A percentile compares a stretch with the other conserved stretches of the same genome.
Evolutionary conservation across 108 stramenopile genomes (phyloP).

Genomic region (Conticribra guillardii): DNA sequence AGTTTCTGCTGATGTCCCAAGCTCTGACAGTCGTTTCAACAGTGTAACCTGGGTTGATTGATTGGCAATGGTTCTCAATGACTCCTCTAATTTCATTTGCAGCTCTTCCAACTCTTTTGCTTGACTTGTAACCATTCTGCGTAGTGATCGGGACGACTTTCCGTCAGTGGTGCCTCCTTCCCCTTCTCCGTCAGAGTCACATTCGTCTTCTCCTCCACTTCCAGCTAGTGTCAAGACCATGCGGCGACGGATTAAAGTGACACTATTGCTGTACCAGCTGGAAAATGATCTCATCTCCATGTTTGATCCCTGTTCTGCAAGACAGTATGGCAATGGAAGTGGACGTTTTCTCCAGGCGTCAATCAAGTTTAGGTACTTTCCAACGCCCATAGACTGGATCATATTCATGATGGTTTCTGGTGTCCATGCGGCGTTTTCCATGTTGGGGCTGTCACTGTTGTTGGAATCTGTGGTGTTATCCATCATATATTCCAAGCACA

Average conservation of each 20-base stretch:
- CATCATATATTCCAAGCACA: slow-evolving; percentile 65
- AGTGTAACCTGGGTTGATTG: slow-evolving; percentile 54
- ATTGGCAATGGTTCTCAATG: slow-evolving; percentile 30
- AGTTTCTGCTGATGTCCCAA: slow-evolving; percentile 64
- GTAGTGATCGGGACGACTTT: slow-evolving; percentile 46
- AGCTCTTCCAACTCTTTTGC: slow-evolving; percentile 71
- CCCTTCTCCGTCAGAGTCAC: slow-evolving; percentile 30
- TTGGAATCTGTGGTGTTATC: slow-evolving; percentile 27
- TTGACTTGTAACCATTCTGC: slow-evolving; percentile 68
- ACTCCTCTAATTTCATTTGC: slow-evolving; percentile 46
- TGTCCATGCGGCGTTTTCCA: slow-evolving; percentile 46
- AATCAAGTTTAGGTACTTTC: slow-evolving; percentile 43
- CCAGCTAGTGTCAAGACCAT: slow-evolving; percentile 68
- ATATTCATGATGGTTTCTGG: slow-evolving; percentile 44
- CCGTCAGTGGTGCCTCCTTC: background rate
- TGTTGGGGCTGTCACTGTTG: slow-evolving; percentile 12
- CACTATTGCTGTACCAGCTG: slow-evolving; percentile 56
- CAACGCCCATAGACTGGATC: slow-evolving; percentile 50
- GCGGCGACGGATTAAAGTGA: slow-evolving; percentile 70
- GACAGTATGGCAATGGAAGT: slow-evolving; percentile 43
- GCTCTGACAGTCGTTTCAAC: slow-evolving; percentile 64
- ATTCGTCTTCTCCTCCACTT: slow-evolving; percentile 37
- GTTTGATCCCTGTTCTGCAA: slow-evolving; percentile 17
- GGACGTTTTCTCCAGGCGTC: slow-evolving; percentile 43
- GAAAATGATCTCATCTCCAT: slow-evolving; percentile 56